Evolutionary conservation across 2,329 filamentous ascomycete genomes (phyloP).

Genomic region (Claviceps maximensis): DNA sequence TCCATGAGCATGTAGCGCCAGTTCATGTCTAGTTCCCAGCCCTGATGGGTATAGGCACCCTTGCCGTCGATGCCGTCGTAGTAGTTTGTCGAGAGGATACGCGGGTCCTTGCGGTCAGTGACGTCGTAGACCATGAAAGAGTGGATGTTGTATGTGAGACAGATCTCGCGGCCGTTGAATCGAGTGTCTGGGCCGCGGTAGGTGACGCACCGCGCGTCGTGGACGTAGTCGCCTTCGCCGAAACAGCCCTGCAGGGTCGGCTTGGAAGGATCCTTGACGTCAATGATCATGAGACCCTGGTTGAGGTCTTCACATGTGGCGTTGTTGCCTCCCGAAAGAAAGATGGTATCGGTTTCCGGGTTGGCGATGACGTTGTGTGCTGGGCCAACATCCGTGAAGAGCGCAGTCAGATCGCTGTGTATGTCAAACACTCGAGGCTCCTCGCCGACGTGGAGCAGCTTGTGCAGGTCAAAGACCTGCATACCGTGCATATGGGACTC

Average conservation of each 20-base stretch:
- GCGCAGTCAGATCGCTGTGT: slow-evolving; percentile 19
- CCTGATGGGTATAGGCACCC: slow-evolving; percentile 42
- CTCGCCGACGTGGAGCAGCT: slow-evolving; percentile 26
- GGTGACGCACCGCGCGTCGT: slow-evolving; percentile 39
- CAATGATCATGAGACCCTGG: slow-evolving; percentile 40
- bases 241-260: slow-evolving; percentile 37
- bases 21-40: slow-evolving; percentile 32
- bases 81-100: slow-evolving; percentile 35
- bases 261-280: slow-evolving; percentile 36
- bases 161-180: slow-evolving; percentile 31
- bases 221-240: slow-evolving; percentile 36
- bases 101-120: slow-evolving; percentile 30
- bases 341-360: slow-evolving; percentile 25
- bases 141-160: slow-evolving; percentile 39
- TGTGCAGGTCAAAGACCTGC: slow-evolving; percentile 51
- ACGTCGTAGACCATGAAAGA: slow-evolving; percentile 31
- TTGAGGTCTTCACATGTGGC: slow-evolving; percentile 21
- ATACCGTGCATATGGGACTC: slow-evolving; percentile 38
- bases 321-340: slow-evolving; percentile 27
- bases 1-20: slow-evolving; percentile 33
- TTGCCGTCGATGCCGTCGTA: slow-evolving; percentile 29
- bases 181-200: slow-evolving; percentile 34
- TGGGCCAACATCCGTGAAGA: slow-evolving; percentile 23
- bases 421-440: slow-evolving; percentile 19
- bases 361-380: slow-evolving; percentile 34